These are phyloP conservation scores for Heritiera fomes DNA, from an alignment of 345 rosid species.

Conservation along the genomic window DNA sequence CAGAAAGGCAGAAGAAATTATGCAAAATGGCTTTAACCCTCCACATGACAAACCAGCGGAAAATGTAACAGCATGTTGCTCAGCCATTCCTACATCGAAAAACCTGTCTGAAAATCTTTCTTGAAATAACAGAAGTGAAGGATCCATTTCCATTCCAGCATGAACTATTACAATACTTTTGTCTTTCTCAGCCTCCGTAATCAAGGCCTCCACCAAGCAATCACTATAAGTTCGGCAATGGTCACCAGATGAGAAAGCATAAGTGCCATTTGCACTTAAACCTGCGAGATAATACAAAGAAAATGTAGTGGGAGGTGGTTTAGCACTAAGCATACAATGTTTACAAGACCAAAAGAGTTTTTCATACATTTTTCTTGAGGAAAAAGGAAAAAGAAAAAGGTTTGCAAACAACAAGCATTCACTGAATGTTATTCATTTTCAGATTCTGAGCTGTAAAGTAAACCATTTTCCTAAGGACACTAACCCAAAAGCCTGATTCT, in stretches of 20 bases:
- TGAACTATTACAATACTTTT: constrained; percentile 76
- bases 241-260: constrained; percentile 26
- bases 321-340: constrained; percentile 9
- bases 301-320: constrained; percentile 13
- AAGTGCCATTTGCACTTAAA: constrained; percentile 27
- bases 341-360: constrained; percentile 3
- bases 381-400: not conserved
- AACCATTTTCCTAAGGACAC: not conserved
- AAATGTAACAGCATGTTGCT: constrained; percentile 94
- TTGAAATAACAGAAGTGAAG: constrained; percentile 58
- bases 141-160: constrained; percentile 83
- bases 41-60: constrained; percentile 91
- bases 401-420: not conserved
- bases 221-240: constrained; percentile 68
- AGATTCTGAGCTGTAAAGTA: not conserved
- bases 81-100: constrained; percentile 94
- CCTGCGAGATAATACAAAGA: constrained; percentile 33
- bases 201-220: constrained; percentile 78
- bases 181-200: constrained; percentile 80
- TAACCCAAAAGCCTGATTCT: not conserved
- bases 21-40: constrained; percentile 91
- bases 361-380: constrained; percentile 3
- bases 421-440: not conserved
- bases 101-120: constrained; percentile 70
- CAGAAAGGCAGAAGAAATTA: constrained; percentile 80